Base-by-base conservation (phyloP, 495 filamentous ascomycete species). In the Penicillium lagena region DNA sequence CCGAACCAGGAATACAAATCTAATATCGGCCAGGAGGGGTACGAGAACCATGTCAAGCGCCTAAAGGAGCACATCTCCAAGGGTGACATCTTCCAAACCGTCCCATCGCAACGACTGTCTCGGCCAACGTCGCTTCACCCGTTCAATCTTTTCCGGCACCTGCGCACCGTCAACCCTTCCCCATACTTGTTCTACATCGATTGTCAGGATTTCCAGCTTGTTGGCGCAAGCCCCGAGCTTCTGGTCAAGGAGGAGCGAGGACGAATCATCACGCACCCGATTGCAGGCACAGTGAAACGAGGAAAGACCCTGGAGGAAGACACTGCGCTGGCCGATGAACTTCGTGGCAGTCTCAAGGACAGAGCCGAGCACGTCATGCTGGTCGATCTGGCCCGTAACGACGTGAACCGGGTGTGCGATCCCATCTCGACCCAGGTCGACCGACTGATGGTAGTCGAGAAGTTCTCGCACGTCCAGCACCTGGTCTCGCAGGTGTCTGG, bases 331-430 rank as follows among this genome's bases (percentile, higher is more conserved):
- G 90, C 94, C 1, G 71, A 82, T 15, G 82, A 89, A 59, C 80
- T 98, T 37, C 77, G 81, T 29, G 73, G 73, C 45, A 90, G 85
- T 42, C 73, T 95, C 13, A 98, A 98, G 62, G 93, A 98, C 68
- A 80, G 93, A 44, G 93, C 93, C 36, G 93, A 97, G 67, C 93
- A 96, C 68, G 93, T 98, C 55, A 98, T 98, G 93, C 75, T 98
- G 35, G 93, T 98, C n/a, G 93, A 98, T 60, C 74, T 98, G 13
- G 93, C 93, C 7, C 80, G 93, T 39, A 98, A 98, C 70, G 93
- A 98, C 60, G 78, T 98, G 44, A 98, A 96, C 66, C 84, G 93
- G 9, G 86, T 98, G 11, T 96, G 90, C 68, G 90, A 96, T 64
- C 93, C 93, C 2, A 71, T 79, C 10, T 86, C 88, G 10, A 95